These are phyloP conservation scores for Tuber borchii DNA, from an alignment of 495 filamentous ascomycete species.

Conservation along the genomic window DNA sequence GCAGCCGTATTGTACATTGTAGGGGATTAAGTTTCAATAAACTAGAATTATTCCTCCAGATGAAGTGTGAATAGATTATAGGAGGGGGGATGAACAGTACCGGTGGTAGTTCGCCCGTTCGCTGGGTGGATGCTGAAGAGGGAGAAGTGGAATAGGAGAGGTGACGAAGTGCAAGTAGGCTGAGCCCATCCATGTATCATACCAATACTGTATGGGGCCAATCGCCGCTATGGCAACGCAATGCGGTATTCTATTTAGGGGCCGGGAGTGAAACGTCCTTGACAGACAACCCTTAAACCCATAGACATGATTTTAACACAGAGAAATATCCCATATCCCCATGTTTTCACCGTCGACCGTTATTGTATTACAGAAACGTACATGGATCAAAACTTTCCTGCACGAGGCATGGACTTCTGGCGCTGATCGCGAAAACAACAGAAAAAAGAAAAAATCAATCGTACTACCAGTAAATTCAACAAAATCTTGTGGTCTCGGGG, in stretches of 20 bases:
- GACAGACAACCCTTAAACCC: neutral
- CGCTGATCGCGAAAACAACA: neutral
- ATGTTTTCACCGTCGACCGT: neutral
- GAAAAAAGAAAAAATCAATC: neutral
- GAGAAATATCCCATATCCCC: neutral
- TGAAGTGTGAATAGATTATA: neutral
- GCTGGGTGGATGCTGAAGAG: constrained; percentile 16
- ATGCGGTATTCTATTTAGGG: constrained; percentile 10
- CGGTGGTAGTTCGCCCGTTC: neutral
- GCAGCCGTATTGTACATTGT: constrained; percentile 30
- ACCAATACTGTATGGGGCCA: constrained; percentile 17
- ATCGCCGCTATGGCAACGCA: constrained; percentile 29
- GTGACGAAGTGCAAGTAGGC: constrained; percentile 23
- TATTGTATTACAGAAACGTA: neutral
- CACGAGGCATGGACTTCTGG: neutral
- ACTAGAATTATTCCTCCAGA: neutral
- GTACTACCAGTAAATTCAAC: neutral
- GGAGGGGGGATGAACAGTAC: constrained; percentile 7
- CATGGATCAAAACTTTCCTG: neutral
- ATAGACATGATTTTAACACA: neutral
- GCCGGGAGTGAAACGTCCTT: neutral
- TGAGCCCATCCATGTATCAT: neutral
- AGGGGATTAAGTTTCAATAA: neutral
- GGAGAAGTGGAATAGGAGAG: constrained; percentile 29
- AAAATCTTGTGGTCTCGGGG: neutral